Evolutionary conservation across 225 moss, liverwort and hornwort species (phyloP).

Genomic region (Rhytidiadelphus loreus): DNA sequence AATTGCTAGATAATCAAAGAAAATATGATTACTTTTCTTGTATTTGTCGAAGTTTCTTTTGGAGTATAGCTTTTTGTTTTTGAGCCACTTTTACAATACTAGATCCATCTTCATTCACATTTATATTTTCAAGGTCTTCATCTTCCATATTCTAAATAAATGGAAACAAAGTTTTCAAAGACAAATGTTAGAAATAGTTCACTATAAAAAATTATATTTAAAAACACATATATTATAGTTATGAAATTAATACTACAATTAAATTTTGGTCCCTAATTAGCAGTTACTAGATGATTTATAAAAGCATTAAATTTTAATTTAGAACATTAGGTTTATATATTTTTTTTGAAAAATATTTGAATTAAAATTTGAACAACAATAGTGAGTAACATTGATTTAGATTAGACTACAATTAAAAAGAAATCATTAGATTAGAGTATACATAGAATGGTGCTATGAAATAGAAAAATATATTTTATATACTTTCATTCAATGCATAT

Average conservation of each 20-base stretch:
- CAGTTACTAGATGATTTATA: not conserved
- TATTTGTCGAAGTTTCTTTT: conserved; percentile 48
- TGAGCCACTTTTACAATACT: conserved; percentile 20
- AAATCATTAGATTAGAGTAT: not conserved
- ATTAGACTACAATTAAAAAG: accelerated
- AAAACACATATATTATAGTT: not conserved
- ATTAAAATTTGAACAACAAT: not conserved
- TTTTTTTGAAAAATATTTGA: too few species aligned
- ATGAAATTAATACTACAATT: not conserved
- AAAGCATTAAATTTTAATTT: not conserved
- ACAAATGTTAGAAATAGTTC: not conserved
- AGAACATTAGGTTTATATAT: too few species aligned
- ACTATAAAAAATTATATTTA: not conserved
- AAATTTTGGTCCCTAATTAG: too few species aligned
- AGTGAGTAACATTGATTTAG: not conserved
- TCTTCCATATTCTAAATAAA: conserved; percentile 14
- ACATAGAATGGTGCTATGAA: not conserved
- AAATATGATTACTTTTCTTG: conserved; percentile 37
- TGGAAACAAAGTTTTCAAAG: not conserved
- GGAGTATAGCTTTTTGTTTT: conserved; percentile 40
- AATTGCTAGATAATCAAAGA: not conserved
- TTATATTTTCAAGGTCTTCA: conserved; percentile 3
- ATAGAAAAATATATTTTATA: not conserved
- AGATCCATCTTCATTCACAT: not conserved
- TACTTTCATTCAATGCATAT: not conserved